Conservation (phyloP, 345 rosid species). For the Citrus medica region DNA sequence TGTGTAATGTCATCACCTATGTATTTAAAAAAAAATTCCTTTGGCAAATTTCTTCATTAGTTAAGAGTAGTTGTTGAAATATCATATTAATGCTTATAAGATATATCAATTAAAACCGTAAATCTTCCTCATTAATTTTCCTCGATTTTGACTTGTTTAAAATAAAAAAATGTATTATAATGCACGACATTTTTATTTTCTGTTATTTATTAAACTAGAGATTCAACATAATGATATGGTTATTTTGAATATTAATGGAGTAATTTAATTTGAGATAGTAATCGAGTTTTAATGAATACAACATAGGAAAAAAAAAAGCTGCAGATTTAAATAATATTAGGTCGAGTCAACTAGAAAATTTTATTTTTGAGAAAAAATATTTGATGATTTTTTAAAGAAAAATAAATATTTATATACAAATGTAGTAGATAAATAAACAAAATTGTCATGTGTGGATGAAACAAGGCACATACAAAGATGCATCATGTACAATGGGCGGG, state of each 20-base stretch:
- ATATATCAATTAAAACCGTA: not conserved
- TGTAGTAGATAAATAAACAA: not conserved
- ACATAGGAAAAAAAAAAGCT: not conserved
- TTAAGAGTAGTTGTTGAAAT: not conserved
- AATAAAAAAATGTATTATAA: no score
- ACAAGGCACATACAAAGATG: not conserved
- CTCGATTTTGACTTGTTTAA: not conserved
- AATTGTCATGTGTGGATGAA: not conserved
- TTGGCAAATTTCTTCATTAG: not conserved
- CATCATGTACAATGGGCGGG: not conserved
- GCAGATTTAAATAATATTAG: not conserved
- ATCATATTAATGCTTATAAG: not conserved
- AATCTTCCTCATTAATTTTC: not conserved
- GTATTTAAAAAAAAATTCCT: no score
- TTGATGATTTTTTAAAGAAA: not conserved
- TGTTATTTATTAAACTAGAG: no score
- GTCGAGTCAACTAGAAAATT: not conserved
- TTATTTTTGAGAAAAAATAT: not conserved
- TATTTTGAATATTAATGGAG: no score
- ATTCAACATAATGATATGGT: no score
- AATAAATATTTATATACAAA: not conserved
- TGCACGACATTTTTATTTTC: no score
- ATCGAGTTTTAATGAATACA: not conserved
- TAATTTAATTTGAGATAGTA: no score
- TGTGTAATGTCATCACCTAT: not conserved